Conservation (phyloP, 768 basidiomycete genomes). For the Strobilomyces confusus region DNA sequence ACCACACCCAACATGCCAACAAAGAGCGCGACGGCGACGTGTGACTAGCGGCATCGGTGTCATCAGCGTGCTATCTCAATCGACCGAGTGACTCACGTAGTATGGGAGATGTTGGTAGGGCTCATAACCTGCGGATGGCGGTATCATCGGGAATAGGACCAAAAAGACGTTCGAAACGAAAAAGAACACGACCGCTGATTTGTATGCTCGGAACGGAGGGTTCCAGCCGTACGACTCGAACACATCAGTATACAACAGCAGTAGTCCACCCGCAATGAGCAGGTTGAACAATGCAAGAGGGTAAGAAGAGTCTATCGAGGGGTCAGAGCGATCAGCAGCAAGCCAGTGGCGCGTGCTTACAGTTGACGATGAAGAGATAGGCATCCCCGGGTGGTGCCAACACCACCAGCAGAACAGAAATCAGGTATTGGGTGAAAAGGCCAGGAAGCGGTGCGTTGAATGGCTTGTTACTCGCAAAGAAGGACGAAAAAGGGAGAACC, state of each 20-base stretch:
- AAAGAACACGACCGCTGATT: slow-evolving; percentile 47
- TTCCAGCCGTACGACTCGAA: slow-evolving; percentile 50
- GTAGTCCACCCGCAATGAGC: slow-evolving; percentile 55
- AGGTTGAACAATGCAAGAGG: slow-evolving; percentile 55
- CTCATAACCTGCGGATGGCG: slow-evolving; percentile 47
- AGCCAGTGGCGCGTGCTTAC: slow-evolving; percentile 34
- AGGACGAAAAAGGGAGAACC: slow-evolving; percentile 57
- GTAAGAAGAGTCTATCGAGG: slow-evolving; percentile 53
- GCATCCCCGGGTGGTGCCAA: slow-evolving; percentile 69
- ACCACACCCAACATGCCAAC: slow-evolving; percentile 46
- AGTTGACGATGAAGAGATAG: slow-evolving; percentile 65
- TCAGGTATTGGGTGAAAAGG: slow-evolving; percentile 55
- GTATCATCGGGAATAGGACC: slow-evolving; percentile 57
- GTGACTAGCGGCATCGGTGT: slow-evolving; percentile 34
- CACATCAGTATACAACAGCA: slow-evolving; percentile 51
- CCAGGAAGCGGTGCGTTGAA: slow-evolving; percentile 65
- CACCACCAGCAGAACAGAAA: slow-evolving; percentile 55
- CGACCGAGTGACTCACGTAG: slow-evolving; percentile 45
- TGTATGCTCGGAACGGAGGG: slow-evolving; percentile 64
- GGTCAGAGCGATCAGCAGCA: too few species aligned
- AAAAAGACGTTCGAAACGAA: slow-evolving; percentile 65
- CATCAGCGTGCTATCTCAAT: not conserved
- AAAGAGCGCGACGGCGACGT: slow-evolving; percentile 42
- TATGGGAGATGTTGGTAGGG: slow-evolving; percentile 62
- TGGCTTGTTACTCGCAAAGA: slow-evolving; percentile 70